Evolutionary conservation across 2,329 filamentous ascomycete genomes (phyloP), one percentile per base, ranked within the genome.

Genomic region (Ramularia collo-cygni): DNA sequence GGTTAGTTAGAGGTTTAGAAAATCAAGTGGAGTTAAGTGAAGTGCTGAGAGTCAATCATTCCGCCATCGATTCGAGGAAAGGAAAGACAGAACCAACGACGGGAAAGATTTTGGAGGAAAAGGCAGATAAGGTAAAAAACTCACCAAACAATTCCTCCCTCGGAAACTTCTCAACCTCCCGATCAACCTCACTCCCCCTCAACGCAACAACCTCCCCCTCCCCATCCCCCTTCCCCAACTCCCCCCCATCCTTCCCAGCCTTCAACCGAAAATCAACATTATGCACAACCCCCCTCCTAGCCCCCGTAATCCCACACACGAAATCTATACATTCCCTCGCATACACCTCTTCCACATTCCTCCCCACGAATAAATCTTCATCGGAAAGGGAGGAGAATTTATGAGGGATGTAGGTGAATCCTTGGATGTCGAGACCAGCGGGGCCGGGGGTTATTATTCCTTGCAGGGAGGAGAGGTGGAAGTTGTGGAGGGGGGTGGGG

Each of bases 331-430:
- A 24, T 16, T 39, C 37, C 6, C 15, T 19, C n/a, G 21, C 28
- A 15, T 39, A 39, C 10, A 39, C n/a, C 12, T 39, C 37, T 19
- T 39, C 37, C 2, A 33, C 28, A 33, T 26, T 32, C 6, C 21
- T 6, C 8, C 18, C 28, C 8, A 15, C 28, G 17, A 14, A 24
- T 14, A 39, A 8, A 8, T 17, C 30, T n/a, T 43, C 40, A 3
- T 16, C 35, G 3, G 32, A n/a, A 2, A 24, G 28, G 14, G 17
- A 15, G 21, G 10, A 24, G 16, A 28, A 38, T n/a, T 38, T 33
- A 30, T 40, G 38, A 14, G 34, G 29, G 31, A 40, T 19, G 24
- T 40, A 40, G 5, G 38, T 35, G 26, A 40, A 40, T 19, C 38
- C 38, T 29, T 40, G 38, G 10, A 15, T 29, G 24, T 40, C 38